Evolutionary conservation across 768 basidiomycete species (phyloP), one percentile per base, ranked within the genome.

Genomic region (Tylopilus plumbeoviolaceoides): DNA sequence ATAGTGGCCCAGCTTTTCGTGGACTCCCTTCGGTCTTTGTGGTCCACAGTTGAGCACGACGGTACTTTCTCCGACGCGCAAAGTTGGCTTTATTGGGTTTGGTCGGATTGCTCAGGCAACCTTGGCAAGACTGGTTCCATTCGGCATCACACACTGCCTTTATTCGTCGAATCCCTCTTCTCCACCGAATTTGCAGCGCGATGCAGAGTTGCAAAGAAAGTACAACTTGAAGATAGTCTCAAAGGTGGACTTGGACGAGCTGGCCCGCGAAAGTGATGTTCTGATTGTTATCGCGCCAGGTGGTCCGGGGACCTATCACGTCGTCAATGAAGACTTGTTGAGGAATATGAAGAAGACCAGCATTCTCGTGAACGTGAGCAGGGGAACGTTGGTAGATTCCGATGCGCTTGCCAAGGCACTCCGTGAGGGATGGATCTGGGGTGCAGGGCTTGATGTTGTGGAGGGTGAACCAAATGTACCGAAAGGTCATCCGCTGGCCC

Each of bases 81-180:
- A 85, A 1, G 82, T 85, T 2, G 94, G 92, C 1, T 97, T 98
- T 73, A 75, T 98, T 30, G 97, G 97, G 12, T 98, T 98, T 60
- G 95, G 95, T 7, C 83, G 95, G 23, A 98, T 98, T 60, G 84
- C 93, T 0, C 91, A 94, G 61, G 87, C 87, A 20, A 89, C 87
- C 0, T 79, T 95, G 39, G 69, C 78, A 2, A 84, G 95, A 4
- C 79, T 98, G 35, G 71, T 89, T 10, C 83, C 89, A 1, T 98
- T 98, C 65, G 92, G 88, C 23, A 77, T 91, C 62, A 87, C 82
- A 0, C 74, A 81, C 59, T 85, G 83, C 57, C 57, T 95, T 40
- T 95, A 93, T 71, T 67, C 78, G 5, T 75, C 78, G 8, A 83
- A 78, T 56, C 81, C 87, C 0, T 66, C 75, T 10, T 82, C 83